Evolutionary conservation across 306 rosid genomes (phyloP), one percentile per base, ranked within the genome.

Genomic region (Spatholobus suberectus): DNA sequence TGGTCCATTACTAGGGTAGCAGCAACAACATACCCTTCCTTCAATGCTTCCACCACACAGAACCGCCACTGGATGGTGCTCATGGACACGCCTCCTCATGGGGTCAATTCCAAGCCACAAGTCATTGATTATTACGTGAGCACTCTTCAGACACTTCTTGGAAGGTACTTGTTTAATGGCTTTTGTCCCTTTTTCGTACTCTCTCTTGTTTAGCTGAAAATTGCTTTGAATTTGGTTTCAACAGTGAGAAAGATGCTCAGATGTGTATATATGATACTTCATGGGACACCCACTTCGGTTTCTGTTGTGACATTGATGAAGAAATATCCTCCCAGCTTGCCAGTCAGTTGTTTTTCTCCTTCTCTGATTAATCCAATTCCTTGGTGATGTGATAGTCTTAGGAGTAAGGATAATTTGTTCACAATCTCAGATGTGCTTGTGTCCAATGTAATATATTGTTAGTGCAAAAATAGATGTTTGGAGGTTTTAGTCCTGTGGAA

Each of bases 211-310:
- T 76, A 1, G 21, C 70, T 82, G 34, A 78, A 76, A 82, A 81
- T 7, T 66, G 27, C 43, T 82, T 67, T 55, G 21, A 67, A 38
- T 81, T 84, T 87, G 71, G 54, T 68, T 67, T 84, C 47, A 44
- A 17, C 85, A 94, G 97, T 73, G 97, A 92, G 85, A 74, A 82
- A 81, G 98, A 91, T 43, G 93, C 96, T 86, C 98, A 94, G 81
- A 90, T 89, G 93, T 86, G 93, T 84, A 83, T 92, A 27, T 92
- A 94, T 76, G 90, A 94, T 87, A 92, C 93, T 87, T 91, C 94
- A n/a, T 89, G 88, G 88, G 86, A 82, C 55, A 73, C 92, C 82
- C 89, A 85, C 68, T 91, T 81, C 15, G 91, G 90, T 54, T 92
- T 94, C 85, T 94, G 97, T 81, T 94, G 96, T 79, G 92, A 92